phyloP scores from a whole-genome alignment of 805 yeast genomes.

The Dipodascus geniculatus region DNA sequence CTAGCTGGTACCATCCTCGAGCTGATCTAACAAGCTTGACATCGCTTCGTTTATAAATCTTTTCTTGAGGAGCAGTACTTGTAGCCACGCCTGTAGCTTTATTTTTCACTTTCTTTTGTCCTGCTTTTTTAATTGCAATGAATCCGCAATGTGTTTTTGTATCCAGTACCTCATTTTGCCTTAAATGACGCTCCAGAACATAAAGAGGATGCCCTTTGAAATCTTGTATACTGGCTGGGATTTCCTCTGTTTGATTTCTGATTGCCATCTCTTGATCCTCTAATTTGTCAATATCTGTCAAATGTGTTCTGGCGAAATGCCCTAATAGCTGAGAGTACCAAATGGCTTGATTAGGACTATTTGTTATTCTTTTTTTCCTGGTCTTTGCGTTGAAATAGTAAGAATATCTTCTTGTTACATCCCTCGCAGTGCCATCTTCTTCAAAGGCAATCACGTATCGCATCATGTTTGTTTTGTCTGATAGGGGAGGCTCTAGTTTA shows the following conservation, averaged over 20 bases:
- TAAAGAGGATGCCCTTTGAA: constrained; percentile 80
- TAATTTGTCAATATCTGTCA: constrained; percentile 14
- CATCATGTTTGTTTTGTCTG: constrained; percentile 45
- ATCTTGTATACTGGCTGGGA: constrained; percentile 76
- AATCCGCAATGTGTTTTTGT: constrained; percentile 70
- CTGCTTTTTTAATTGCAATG: constrained; percentile 35
- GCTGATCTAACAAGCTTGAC: constrained; percentile 59
- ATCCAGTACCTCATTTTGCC: constrained; percentile 57
- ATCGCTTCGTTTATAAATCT: constrained; percentile 50
- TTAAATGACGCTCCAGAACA: constrained; percentile 65
- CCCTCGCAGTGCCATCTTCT: constrained; percentile 50
- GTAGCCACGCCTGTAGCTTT: constrained; percentile 18
- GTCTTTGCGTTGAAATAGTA: constrained; percentile 61
- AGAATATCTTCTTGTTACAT: constrained; percentile 78
- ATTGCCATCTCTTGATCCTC: constrained; percentile 53
- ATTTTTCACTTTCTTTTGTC: constrained; percentile 26
- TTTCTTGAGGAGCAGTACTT: constrained; percentile 5
- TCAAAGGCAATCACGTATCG: constrained; percentile 75
- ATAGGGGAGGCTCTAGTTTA: constrained; percentile 61
- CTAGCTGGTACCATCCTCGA: constrained; percentile 76
- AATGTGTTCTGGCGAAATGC: constrained; percentile 14
- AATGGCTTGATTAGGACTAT: constrained; percentile 38
- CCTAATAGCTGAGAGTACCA: constrained; percentile 50
- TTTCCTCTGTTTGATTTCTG: constrained; percentile 63
- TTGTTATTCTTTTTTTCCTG: constrained; percentile 58